Conservation (phyloP, 2,329 filamentous ascomycete genomes). For the Furcasterigmium furcatum region DNA sequence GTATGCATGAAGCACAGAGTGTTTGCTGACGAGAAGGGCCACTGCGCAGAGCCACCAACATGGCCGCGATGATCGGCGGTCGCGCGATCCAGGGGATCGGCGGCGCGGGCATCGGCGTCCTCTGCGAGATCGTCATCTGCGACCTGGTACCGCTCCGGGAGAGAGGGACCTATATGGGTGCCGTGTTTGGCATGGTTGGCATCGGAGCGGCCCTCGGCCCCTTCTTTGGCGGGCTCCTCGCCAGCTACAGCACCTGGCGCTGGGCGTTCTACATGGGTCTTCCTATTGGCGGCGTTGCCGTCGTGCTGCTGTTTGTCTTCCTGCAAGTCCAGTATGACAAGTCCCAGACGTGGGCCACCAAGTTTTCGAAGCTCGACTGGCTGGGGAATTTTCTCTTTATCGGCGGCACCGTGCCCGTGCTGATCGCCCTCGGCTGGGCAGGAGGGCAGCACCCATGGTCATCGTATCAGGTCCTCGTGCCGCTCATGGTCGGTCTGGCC, state of each 20-base stretch:
- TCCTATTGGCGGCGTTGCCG: conserved; percentile 19
- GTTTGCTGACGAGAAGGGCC: too few species aligned
- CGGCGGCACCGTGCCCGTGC: conserved; percentile 25
- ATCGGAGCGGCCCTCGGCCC: conserved; percentile 29
- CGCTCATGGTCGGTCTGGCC: conserved; percentile 32
- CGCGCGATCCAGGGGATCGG: conserved; percentile 38
- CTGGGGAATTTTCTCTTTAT: conserved; percentile 36
- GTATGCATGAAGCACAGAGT: too few species aligned
- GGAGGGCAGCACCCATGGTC: conserved; percentile 73
- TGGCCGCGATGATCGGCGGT: conserved; percentile 33
- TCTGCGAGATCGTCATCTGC: conserved; percentile 22
- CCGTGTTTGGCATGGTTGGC: conserved; percentile 23
- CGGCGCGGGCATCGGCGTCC: conserved; percentile 12
- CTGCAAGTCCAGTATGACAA: conserved; percentile 17
- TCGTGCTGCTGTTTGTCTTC: conserved; percentile 17
- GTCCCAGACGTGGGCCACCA: conserved; percentile 6
- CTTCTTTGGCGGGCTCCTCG: conserved; percentile 24
- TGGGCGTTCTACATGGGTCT: conserved; percentile 43
- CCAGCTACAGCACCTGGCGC: conserved; percentile 29
- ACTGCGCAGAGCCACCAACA: conserved; percentile 5
- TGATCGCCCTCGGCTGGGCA: conserved; percentile 23
- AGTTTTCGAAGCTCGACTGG: conserved; percentile 30
- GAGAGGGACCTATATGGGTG: conserved; percentile 33
- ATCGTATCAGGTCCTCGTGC: conserved; percentile 38
- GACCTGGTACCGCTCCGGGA: conserved; percentile 46